Percentiles rank a stretch among this genome's conserved stretches.
Conservation (phyloP, 371 early-diverging fungal species). For the Mortierella sp. region DNA sequence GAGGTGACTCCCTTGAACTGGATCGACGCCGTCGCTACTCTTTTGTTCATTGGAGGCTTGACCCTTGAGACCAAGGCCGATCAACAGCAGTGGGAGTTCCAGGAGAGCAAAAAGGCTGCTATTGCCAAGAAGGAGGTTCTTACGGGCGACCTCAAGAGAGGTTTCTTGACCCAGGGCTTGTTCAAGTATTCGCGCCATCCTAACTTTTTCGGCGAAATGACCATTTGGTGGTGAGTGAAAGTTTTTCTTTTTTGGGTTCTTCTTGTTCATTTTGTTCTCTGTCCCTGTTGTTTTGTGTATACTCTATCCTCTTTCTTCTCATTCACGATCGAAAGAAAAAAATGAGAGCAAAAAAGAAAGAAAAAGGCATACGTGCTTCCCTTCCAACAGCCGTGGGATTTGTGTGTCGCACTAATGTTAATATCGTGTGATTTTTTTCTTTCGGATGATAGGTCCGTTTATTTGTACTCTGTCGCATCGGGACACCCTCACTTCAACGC, state of each 20-base stretch:
- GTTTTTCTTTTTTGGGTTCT: neutral
- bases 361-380: neutral
- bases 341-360: slow-evolving; percentile 66
- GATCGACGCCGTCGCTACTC: slow-evolving; percentile 66
- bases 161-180: slow-evolving; percentile 83
- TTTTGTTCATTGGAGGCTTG: slow-evolving; percentile 64
- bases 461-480: slow-evolving; percentile 73
- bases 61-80: slow-evolving; percentile 82
- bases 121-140: slow-evolving; percentile 55
- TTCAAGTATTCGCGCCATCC: slow-evolving; percentile 86
- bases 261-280: neutral
- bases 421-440: slow-evolving; percentile 60
- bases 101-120: slow-evolving; percentile 72
- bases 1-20: slow-evolving; percentile 39
- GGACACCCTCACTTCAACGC: slow-evolving; percentile 38
- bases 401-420: neutral
- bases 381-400: neutral
- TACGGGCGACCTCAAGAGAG: slow-evolving; percentile 66
- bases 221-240: slow-evolving; percentile 71
- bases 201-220: slow-evolving; percentile 86
- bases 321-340: neutral
- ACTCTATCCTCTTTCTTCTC: no score
- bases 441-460: slow-evolving; percentile 65
- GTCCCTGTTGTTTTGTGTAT: neutral
- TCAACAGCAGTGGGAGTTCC: slow-evolving; percentile 88